phyloP scores from a whole-genome alignment of 2,329 filamentous ascomycete genomes.

The Diplodia seriata region DNA sequence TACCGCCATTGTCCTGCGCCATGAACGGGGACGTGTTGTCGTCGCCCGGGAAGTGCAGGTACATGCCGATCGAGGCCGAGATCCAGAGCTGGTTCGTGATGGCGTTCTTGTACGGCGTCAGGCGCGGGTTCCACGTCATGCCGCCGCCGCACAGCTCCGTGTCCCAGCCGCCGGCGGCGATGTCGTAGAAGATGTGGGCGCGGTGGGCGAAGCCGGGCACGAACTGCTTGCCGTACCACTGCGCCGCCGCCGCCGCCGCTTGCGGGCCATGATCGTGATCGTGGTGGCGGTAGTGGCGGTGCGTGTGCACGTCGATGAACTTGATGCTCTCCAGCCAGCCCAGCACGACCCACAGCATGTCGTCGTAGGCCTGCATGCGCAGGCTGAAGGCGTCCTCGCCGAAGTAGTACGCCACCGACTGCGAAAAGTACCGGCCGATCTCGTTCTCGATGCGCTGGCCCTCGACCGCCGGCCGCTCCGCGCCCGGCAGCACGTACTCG shows the following conservation, averaged over 20 bases:
- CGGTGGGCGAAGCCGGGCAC: slow-evolving; percentile 80
- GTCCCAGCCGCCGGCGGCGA: slow-evolving; percentile 82
- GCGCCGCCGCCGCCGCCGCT: not conserved
- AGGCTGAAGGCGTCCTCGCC: slow-evolving; percentile 81
- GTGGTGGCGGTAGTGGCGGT: slow-evolving; percentile 61
- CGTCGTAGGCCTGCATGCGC: slow-evolving; percentile 82
- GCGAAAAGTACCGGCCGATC: slow-evolving; percentile 82
- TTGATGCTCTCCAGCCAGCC: slow-evolving; percentile 86
- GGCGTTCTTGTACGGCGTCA: slow-evolving; percentile 90
- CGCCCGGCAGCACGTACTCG: slow-evolving; percentile 50
- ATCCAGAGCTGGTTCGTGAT: slow-evolving; percentile 95
- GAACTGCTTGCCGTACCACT: slow-evolving; percentile 81
- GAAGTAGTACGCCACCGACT: slow-evolving; percentile 80
- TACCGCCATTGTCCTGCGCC: slow-evolving; percentile 31
- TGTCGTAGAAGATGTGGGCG: slow-evolving; percentile 82
- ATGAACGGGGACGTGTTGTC: slow-evolving; percentile 73
- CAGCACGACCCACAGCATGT: slow-evolving; percentile 94
- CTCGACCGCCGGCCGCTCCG: slow-evolving; percentile 42
- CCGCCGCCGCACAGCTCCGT: slow-evolving; percentile 80
- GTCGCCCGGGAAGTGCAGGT: slow-evolving; percentile 85
- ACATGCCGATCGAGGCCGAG: slow-evolving; percentile 85
- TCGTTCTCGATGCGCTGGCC: slow-evolving; percentile 71
- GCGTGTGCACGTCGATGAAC: slow-evolving; percentile 74
- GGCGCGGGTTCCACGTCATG: slow-evolving; percentile 86
- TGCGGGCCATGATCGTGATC: slow-evolving; percentile 22